phyloP scores from a whole-genome alignment of 2,329 filamentous ascomycete species.

The Apiospora arundinis region DNA sequence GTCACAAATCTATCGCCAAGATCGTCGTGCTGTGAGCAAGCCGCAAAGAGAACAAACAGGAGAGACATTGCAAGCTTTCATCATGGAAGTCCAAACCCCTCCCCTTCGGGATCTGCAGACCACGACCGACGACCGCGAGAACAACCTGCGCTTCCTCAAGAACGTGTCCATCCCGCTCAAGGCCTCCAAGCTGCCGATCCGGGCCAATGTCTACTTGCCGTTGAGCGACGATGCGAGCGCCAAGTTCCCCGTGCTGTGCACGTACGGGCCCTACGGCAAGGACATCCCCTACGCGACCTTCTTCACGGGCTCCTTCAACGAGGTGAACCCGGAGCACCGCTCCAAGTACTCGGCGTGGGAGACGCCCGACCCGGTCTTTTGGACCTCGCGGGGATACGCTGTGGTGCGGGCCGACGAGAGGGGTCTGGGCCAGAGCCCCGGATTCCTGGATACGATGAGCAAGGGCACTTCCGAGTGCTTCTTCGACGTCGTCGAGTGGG shows the following conservation, averaged over 20 bases:
- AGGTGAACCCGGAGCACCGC: slow-evolving; percentile 60
- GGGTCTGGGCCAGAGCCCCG: slow-evolving; percentile 54
- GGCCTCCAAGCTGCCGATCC: slow-evolving; percentile 38
- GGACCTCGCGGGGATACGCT: slow-evolving; percentile 61
- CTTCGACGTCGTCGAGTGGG: slow-evolving; percentile 57
- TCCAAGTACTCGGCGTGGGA: slow-evolving; percentile 64
- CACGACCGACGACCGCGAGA: slow-evolving; percentile 32
- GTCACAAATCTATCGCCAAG: neutral
- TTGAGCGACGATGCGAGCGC: slow-evolving; percentile 36
- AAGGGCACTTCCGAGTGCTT: slow-evolving; percentile 54
- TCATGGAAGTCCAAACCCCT: slow-evolving; percentile 31
- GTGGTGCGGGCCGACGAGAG: slow-evolving; percentile 60
- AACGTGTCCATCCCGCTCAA: slow-evolving; percentile 44
- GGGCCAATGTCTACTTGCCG: slow-evolving; percentile 48
- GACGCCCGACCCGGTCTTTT: slow-evolving; percentile 63
- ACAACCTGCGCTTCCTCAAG: slow-evolving; percentile 39
- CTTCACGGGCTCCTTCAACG: slow-evolving; percentile 47
- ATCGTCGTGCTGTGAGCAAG: neutral
- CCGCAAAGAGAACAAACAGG: neutral
- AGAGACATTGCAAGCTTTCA: neutral
- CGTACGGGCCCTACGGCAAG: slow-evolving; percentile 77
- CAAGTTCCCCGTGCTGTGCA: slow-evolving; percentile 66
- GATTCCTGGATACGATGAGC: slow-evolving; percentile 57
- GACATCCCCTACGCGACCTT: slow-evolving; percentile 67
- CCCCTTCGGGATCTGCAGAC: slow-evolving; percentile 31